Conservation (phyloP, 2,329 filamentous ascomycete species). For the Apiospora saccharicola region DNA sequence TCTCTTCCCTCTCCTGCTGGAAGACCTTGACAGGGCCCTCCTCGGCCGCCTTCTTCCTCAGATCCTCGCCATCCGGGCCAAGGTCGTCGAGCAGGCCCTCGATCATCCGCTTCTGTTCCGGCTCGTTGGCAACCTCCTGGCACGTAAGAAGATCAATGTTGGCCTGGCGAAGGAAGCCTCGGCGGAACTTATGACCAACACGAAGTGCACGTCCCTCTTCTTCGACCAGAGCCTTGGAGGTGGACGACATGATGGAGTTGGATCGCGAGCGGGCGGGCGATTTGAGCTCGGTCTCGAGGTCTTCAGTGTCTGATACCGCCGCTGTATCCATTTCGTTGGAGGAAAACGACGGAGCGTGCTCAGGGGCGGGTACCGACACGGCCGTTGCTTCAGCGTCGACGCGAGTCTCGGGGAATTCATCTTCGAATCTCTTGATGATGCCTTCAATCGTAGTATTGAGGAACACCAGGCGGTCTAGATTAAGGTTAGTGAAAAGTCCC, state of each 20-base stretch:
- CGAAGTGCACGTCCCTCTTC: conserved; percentile 65
- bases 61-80: conserved; percentile 67
- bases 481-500: conserved; percentile 40
- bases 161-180: conserved; percentile 59
- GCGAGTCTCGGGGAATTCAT: conserved; percentile 92
- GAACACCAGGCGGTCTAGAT: conserved; percentile 74
- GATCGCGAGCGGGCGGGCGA: conserved; percentile 55
- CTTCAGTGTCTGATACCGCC: conserved; percentile 55
- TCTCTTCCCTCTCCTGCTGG: conserved; percentile 61
- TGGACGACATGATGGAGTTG: conserved; percentile 59
- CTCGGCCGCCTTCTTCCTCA: conserved; percentile 59
- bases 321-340: conserved; percentile 47
- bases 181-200: conserved; percentile 64
- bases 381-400: conserved; percentile 42
- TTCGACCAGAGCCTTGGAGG: conserved; percentile 60
- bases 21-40: conserved; percentile 69
- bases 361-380: conserved; percentile 35
- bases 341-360: conserved; percentile 40
- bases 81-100: conserved; percentile 70
- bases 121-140: conserved; percentile 56
- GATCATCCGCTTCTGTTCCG: conserved; percentile 60
- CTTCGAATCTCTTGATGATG: conserved; percentile 95
- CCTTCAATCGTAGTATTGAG: conserved; percentile 86
- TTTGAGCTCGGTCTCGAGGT: conserved; percentile 53
- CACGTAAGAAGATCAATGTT: conserved; percentile 58